Evolutionary conservation across 768 basidiomycete genomes (phyloP).

Genomic region (Rhodotorula graminis): DNA sequence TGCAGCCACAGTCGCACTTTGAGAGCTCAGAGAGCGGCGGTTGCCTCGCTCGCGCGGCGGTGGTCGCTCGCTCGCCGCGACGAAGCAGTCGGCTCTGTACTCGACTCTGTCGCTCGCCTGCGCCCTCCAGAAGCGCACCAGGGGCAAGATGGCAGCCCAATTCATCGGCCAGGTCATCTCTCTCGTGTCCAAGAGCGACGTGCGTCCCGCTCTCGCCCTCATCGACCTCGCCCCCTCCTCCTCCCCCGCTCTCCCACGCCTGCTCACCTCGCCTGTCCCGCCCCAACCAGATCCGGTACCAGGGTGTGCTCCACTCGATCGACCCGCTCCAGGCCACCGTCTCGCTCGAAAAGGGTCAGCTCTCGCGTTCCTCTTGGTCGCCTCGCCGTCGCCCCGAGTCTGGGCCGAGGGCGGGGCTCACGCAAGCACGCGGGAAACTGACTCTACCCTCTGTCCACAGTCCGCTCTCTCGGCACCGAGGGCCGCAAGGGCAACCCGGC

Average conservation of each 20-base stretch:
- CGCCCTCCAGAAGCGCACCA: no score
- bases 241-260: not conserved
- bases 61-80: no score
- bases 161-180: slow-evolving; percentile 32
- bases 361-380: not conserved
- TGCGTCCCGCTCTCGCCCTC: not conserved
- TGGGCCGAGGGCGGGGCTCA: not conserved
- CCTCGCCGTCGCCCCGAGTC: no score
- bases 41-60: no score
- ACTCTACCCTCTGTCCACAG: not conserved
- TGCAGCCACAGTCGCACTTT: no score
- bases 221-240: not conserved
- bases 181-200: slow-evolving; percentile 31
- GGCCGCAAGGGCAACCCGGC: slow-evolving; percentile 39
- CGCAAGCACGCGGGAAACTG: not conserved
- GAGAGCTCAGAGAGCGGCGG: no score
- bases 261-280: not conserved
- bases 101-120: no score
- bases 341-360: slow-evolving; percentile 40
- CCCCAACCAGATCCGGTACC: slow-evolving; percentile 34
- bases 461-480: slow-evolving; percentile 43
- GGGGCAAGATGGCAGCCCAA: slow-evolving; percentile 22
- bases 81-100: no score
- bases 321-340: slow-evolving; percentile 41
- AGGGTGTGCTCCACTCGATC: slow-evolving; percentile 39